phyloP scores from a whole-genome alignment of 78 protist genomes.

The Capsaspora owczarzaki region DNA sequence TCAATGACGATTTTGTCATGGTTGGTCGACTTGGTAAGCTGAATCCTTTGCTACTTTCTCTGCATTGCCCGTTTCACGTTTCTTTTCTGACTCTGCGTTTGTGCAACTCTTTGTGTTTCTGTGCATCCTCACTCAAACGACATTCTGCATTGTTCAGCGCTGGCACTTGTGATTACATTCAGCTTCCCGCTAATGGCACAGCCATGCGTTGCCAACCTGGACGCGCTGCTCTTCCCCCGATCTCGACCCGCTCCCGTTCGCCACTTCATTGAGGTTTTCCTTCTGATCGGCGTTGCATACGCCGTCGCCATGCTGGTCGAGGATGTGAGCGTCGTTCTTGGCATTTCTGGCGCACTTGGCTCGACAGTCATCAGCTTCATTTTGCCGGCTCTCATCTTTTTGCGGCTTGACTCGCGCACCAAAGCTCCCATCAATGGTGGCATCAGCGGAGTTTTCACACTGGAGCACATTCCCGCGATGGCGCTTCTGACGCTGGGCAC shows the following conservation, averaged over 20 bases:
- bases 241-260: neutral
- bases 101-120: no score
- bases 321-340: constrained; percentile 9
- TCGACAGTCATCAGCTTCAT: neutral
- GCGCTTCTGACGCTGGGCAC: neutral
- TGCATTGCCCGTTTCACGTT: no score
- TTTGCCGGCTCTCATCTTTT: neutral
- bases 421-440: neutral
- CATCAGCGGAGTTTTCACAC: neutral
- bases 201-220: neutral
- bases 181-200: constrained; percentile 11
- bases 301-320: constrained; percentile 11
- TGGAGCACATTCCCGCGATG: neutral
- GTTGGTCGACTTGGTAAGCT: constrained; percentile 6
- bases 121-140: no score
- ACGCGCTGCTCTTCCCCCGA: neutral
- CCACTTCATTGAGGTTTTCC: neutral
- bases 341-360: constrained; percentile 3
- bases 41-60: no score
- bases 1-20: neutral
- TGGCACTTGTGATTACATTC: neutral
- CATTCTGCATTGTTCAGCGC: no score
- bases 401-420: no score
- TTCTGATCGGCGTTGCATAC: neutral
- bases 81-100: no score